Evolutionary conservation across 805 yeast genomes (phyloP), one percentile per base, ranked within the genome.

Genomic region (Candida pini): DNA sequence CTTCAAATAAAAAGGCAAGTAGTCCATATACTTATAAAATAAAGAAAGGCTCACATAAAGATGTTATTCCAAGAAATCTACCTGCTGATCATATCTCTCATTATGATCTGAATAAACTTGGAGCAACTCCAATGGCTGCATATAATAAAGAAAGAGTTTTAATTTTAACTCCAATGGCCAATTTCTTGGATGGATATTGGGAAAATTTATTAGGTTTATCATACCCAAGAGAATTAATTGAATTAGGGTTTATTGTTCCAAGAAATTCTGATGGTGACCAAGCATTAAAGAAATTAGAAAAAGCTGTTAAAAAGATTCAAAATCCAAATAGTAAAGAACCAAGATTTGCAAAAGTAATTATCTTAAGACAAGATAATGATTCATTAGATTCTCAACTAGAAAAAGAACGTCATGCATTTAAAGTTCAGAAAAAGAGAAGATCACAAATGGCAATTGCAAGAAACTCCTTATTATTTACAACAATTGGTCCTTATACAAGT

Each of bases 381-480:
- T 77, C 94, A 6, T 71, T 87, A 44, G 72, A 72, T 24, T 72
- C 81, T 28, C 92, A 89, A 55, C 46, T 49, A 26, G 99, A 92
- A 57, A 82, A 84, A 60, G 95, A 86, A 44, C 73, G 98, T 55
- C 99, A 92, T 56, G 96, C 95, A 4, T 63, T 83, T 43, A 63
- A 61, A 18, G 94, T 79, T 18, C 98, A 92, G 61, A 89, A 88
- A 60, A 82, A 84, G 51, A 76, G 98, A 58, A 76, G 98, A 47
- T 60, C 83, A 5, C 78, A 79, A 52, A 90, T 92, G 97, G 95
- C 97, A 2, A 66, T 87, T 45, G 96, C 97, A 3, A 72, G 98
- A 56, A 92, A 92, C 66, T 88, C 96, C 26, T 66, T 92, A 38
- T 68, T 92, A 31, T 87, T 88, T 63, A 83, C 97, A 8, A 78